A percentile compares a stretch with the other conserved stretches of the same genome.
Conservation (phyloP, 2,329 filamentous ascomycete species). For the Taxawa tesnikishii region DNA sequence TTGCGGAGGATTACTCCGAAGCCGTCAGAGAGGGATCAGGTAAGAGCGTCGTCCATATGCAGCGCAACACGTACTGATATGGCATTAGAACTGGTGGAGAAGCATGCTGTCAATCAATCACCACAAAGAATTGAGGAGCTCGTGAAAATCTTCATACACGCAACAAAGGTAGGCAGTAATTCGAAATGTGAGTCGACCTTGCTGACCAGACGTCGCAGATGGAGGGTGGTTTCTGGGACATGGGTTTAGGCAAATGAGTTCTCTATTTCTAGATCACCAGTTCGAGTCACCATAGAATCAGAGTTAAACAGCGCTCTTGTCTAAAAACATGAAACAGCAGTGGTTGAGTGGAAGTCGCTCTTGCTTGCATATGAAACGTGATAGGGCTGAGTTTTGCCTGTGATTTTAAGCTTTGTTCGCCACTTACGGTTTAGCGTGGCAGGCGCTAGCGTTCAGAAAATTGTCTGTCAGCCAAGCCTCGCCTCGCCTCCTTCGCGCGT, state of each 20-base stretch:
- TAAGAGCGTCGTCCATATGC: conserved; percentile 27
- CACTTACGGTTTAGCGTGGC: too few species aligned
- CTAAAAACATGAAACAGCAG: too few species aligned
- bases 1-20: conserved; percentile 63
- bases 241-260: conserved; percentile 34
- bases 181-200: neutral
- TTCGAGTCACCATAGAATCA: too few species aligned
- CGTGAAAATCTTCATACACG: conserved; percentile 71
- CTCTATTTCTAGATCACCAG: too few species aligned
- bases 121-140: conserved; percentile 68
- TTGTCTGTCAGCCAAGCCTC: neutral
- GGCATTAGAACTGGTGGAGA: conserved; percentile 62
- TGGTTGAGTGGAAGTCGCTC: too few species aligned
- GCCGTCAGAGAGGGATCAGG: conserved; percentile 60
- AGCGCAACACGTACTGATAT: conserved; percentile 1
- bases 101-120: conserved; percentile 60
- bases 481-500: neutral
- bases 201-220: conserved; percentile 34
- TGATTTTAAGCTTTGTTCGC: too few species aligned
- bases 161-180: conserved; percentile 54
- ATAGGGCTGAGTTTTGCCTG: too few species aligned
- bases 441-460: conserved; percentile 1
- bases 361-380: too few species aligned
- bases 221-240: conserved; percentile 66
- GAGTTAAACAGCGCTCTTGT: too few species aligned